Conservation (phyloP, 768 basidiomycete genomes). For the Phanerochaete sordida region DNA sequence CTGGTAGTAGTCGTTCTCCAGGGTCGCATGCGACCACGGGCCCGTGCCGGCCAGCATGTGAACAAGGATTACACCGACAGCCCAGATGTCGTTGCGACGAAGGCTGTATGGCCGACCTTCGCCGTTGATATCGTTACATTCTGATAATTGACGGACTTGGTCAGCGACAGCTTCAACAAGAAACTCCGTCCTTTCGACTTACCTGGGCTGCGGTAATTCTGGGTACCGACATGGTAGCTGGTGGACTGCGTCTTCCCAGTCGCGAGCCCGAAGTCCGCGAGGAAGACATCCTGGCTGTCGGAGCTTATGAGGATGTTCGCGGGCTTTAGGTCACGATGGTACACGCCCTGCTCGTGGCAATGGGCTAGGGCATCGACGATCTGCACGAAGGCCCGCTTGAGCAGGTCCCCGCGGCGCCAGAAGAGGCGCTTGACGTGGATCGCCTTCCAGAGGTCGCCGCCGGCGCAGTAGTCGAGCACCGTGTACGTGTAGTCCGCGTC, state of each 20-base stretch:
- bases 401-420: slow-evolving; percentile 41
- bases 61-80: slow-evolving; percentile 41
- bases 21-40: slow-evolving; percentile 43
- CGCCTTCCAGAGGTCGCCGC: slow-evolving; percentile 45
- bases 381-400: slow-evolving; percentile 47
- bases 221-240: slow-evolving; percentile 58
- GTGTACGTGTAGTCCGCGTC: slow-evolving; percentile 65
- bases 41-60: slow-evolving; percentile 46
- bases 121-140: not conserved
- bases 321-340: slow-evolving; percentile 58
- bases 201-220: slow-evolving; percentile 22
- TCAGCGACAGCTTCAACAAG: not conserved
- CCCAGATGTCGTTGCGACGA: slow-evolving; percentile 26
- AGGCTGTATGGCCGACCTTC: slow-evolving; percentile 21
- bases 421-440: slow-evolving; percentile 34
- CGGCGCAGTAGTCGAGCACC: slow-evolving; percentile 43
- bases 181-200: slow-evolving; percentile 6
- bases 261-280: slow-evolving; percentile 44
- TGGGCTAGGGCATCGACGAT: slow-evolving; percentile 49
- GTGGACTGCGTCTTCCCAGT: slow-evolving; percentile 35
- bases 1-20: slow-evolving; percentile 8
- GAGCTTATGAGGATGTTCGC: slow-evolving; percentile 44
- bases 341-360: slow-evolving; percentile 46
- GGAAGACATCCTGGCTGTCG: slow-evolving; percentile 34
- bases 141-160: not conserved